A percentile compares a stretch with the other conserved stretches of the same genome.
These are phyloP conservation scores for Tolypocladium ovalisporum DNA, from an alignment of 2,329 filamentous ascomycete genomes.

Conservation along the genomic window DNA sequence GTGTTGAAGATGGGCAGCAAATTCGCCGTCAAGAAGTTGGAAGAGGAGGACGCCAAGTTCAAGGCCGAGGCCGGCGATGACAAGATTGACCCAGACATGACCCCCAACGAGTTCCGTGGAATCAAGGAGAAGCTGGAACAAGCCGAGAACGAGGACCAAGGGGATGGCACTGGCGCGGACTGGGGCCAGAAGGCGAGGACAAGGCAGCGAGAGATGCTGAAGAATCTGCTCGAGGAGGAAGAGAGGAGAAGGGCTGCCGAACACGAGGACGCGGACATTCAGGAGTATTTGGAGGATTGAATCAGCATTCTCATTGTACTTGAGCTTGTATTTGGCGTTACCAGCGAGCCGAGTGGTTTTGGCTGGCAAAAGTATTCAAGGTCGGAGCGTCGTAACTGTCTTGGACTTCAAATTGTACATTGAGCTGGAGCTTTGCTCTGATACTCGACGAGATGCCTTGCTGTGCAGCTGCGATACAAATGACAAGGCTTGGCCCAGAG, in stretches of 20 bases:
- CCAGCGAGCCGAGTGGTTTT: neutral
- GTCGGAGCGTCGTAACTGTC: neutral
- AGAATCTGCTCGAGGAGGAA: slow-evolving; percentile 54
- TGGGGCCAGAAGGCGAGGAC: slow-evolving; percentile 64
- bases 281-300: slow-evolving; percentile 52
- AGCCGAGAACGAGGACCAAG: slow-evolving; percentile 33
- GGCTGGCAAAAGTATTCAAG: neutral
- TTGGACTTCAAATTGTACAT: neutral
- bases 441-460: too few species aligned
- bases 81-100: slow-evolving; percentile 34
- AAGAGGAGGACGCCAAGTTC: slow-evolving; percentile 40
- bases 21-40: slow-evolving; percentile 52
- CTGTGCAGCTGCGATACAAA: neutral
- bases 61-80: slow-evolving; percentile 4
- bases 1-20: slow-evolving; percentile 56
- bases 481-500: neutral
- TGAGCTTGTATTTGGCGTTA: neutral
- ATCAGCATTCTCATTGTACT: neutral
- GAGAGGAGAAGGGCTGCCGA: slow-evolving; percentile 48
- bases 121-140: slow-evolving; percentile 41
- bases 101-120: slow-evolving; percentile 54
- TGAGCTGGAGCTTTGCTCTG: neutral
- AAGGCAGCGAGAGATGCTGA: slow-evolving; percentile 56
- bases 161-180: slow-evolving; percentile 36
- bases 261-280: slow-evolving; percentile 64